Evolutionary conservation across 345 rosid genomes (phyloP).

Genomic region (Gossypium rotundifolium): DNA sequence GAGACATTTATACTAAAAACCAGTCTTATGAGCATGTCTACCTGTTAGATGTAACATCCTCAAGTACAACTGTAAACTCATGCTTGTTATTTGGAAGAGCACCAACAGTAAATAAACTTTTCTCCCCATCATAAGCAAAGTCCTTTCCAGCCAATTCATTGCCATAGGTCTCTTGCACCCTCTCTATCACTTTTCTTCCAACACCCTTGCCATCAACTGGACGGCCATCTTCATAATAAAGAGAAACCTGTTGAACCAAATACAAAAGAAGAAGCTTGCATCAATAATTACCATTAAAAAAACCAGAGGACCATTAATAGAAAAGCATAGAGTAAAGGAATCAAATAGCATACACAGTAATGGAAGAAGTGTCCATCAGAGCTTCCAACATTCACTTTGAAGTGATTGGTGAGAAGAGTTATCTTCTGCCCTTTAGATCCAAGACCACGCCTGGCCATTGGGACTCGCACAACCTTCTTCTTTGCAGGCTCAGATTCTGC

Average conservation of each 20-base stretch:
- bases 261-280: slow-evolving; percentile 5
- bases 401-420: slow-evolving; percentile 64
- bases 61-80: slow-evolving; percentile 78
- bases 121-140: slow-evolving; percentile 94
- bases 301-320: not conserved
- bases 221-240: slow-evolving; percentile 74
- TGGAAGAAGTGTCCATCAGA: slow-evolving; percentile 57
- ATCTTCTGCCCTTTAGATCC: slow-evolving; percentile 64
- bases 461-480: slow-evolving; percentile 44
- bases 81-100: slow-evolving; percentile 69
- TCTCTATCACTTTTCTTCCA: slow-evolving; percentile 62
- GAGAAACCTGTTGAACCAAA: slow-evolving; percentile 44
- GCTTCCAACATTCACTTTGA: slow-evolving; percentile 55
- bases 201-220: slow-evolving; percentile 72
- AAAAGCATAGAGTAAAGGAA: not conserved
- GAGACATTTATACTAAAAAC: not conserved
- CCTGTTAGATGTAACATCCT: slow-evolving; percentile 62
- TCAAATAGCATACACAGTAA: slow-evolving; percentile 52
- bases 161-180: slow-evolving; percentile 61
- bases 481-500: slow-evolving; percentile 39
- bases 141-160: slow-evolving; percentile 50
- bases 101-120: slow-evolving; percentile 73
- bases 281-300: not conserved
- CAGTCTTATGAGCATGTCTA: slow-evolving; percentile 3
- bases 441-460: slow-evolving; percentile 59